Evolutionary conservation across 768 basidiomycete genomes (phyloP), one percentile per base, ranked within the genome.

Genomic region (Lactifluus pinguis): DNA sequence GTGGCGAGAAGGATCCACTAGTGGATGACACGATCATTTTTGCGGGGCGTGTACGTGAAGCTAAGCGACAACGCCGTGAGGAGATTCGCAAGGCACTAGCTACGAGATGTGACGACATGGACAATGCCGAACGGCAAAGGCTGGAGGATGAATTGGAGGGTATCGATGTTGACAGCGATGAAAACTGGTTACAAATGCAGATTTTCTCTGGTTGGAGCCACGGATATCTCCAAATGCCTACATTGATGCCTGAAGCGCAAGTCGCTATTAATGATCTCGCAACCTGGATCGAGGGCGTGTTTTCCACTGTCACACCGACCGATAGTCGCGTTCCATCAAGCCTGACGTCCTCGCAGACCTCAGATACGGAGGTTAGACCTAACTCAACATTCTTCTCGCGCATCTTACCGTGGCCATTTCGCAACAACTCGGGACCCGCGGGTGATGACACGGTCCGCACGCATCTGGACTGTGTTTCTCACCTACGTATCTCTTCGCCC

Each of bases 1-100:
- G 92, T 67, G 97, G 97, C 17, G 97, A 98, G 74, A 94, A 92
- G 69, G 87, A 89, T 63, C 74, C 95, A 0, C 92, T 99, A 68
- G 93, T 97, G 25, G 97, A 99, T 72, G 97, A 98, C 71, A 98
- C 93, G 0, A 87, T 99, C 64, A 92, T 98, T 67, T 95, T 98
- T 68, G 91, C 94, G 3, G 95, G 95, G 14, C 85, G 91, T 34
- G 79, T 99, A n/a, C 80, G 95, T 30, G 92, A 98, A 70, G 95
- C 97, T 15, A 99, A 98, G 74, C 83, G 90, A 25, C 83, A 83
- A 10, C 83, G 91, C 38, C 89, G 85, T 72, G 74, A 77, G 15
- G 87, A 93, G 67, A 79, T 95, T 6, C 48, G 73, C 75, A 49
- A 73, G n/a, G 81, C 81, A 73, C 83, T 84, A 41, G 57, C 66